These are phyloP conservation scores for Fusarium fracticaudum DNA, from an alignment of 2,329 filamentous ascomycete species.

Conservation along the genomic window DNA sequence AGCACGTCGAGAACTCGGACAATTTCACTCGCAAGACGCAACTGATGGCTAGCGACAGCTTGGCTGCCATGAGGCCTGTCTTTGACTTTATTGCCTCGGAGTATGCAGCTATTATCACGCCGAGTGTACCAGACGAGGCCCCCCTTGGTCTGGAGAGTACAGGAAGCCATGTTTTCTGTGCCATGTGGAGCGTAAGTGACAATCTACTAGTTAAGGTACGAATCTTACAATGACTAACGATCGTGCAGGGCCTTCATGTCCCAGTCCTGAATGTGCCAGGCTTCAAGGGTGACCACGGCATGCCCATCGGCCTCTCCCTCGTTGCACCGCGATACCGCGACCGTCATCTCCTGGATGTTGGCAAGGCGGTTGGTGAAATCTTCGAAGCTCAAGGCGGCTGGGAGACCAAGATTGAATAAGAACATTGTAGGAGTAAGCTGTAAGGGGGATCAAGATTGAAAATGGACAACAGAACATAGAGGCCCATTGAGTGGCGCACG, in stretches of 20 bases:
- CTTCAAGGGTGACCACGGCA: conserved; percentile 60
- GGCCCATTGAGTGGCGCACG: not conserved
- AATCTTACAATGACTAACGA: not conserved
- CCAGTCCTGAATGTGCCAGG: conserved; percentile 73
- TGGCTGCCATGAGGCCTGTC: conserved; percentile 62
- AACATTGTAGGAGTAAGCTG: not conserved
- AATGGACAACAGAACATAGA: not conserved
- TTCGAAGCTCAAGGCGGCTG: conserved; percentile 47
- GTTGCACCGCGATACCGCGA: conserved; percentile 60
- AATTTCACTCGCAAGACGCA: conserved; percentile 58
- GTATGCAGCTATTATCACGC: conserved; percentile 68
- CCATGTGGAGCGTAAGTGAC: conserved; percentile 62
- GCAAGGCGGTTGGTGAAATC: conserved; percentile 50
- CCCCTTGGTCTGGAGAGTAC: conserved; percentile 63
- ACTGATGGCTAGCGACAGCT: conserved; percentile 62
- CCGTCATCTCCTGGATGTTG: conserved; percentile 54
- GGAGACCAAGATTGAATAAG: conserved; percentile 28
- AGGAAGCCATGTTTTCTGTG: conserved; percentile 64
- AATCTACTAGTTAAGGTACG: not conserved
- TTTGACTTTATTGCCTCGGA: conserved; percentile 62
- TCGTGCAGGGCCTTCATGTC: conserved; percentile 59
- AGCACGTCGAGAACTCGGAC: conserved; percentile 62
- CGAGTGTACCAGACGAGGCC: conserved; percentile 69
- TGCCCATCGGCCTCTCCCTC: conserved; percentile 69
- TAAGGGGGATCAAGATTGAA: not conserved